Conservation (phyloP, 2,329 filamentous ascomycete genomes). For the Arthrinium puccinioides region DNA sequence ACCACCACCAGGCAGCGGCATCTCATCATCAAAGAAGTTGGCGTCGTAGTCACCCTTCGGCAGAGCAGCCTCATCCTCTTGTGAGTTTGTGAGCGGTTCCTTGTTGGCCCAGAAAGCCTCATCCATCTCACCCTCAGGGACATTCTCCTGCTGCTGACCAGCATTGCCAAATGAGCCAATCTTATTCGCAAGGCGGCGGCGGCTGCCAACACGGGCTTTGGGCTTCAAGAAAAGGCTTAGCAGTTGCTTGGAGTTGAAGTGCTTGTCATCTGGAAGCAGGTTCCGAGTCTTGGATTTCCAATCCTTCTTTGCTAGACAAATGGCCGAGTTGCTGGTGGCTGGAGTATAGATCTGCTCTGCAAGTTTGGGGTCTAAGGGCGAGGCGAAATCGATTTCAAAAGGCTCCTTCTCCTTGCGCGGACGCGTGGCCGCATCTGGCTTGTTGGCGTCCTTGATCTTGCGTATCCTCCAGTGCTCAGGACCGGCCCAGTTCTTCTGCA, state of each 20-base stretch:
- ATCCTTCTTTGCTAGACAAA: slow-evolving; percentile 85
- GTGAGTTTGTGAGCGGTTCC: slow-evolving; percentile 32
- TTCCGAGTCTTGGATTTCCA: slow-evolving; percentile 93
- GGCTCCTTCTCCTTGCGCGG: slow-evolving; percentile 91
- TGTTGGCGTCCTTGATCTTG: slow-evolving; percentile 75
- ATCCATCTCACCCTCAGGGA: slow-evolving; percentile 73
- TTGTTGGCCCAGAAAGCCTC: slow-evolving; percentile 92
- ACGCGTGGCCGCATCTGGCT: slow-evolving; percentile 52
- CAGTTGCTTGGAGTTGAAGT: slow-evolving; percentile 91
- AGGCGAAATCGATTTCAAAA: slow-evolving; percentile 86
- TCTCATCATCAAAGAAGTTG: slow-evolving; percentile 89
- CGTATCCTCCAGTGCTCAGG: slow-evolving; percentile 98
- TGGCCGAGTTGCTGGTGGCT: slow-evolving; percentile 71
- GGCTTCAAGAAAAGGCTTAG: slow-evolving; percentile 91
- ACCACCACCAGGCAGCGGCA: slow-evolving; percentile 58
- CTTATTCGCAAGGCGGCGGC: slow-evolving; percentile 44
- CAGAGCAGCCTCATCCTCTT: slow-evolving; percentile 46
- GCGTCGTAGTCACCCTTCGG: slow-evolving; percentile 83
- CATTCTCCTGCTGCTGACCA: slow-evolving; percentile 39
- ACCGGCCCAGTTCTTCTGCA: slow-evolving; percentile 95
- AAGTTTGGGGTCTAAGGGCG: slow-evolving; percentile 62
- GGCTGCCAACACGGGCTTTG: slow-evolving; percentile 72
- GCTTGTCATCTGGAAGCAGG: slow-evolving; percentile 92
- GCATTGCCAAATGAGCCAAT: slow-evolving; percentile 31
- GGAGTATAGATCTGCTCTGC: slow-evolving; percentile 76